These are phyloP conservation scores for Basipetospora sp. DNA, from an alignment of 2,329 filamentous ascomycete species.

Conservation along the genomic window DNA sequence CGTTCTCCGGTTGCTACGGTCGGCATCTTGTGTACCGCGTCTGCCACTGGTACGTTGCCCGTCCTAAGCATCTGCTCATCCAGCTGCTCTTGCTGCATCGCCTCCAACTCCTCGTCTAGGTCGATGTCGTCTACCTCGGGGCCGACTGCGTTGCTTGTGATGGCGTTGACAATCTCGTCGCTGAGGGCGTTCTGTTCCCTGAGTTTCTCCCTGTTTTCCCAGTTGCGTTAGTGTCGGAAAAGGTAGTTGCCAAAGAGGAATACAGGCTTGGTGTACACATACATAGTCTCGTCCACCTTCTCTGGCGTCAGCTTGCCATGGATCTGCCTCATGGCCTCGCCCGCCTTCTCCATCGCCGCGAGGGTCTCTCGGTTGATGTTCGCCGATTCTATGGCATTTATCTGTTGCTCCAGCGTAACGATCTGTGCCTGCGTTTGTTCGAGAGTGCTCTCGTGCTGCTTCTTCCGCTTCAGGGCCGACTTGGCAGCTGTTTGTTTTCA, in stretches of 20 bases:
- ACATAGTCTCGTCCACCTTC: conserved; percentile 92
- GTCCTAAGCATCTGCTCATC: conserved; percentile 90
- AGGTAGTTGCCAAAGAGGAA: too few species aligned
- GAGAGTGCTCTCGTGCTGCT: conserved; percentile 78
- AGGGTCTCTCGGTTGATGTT: conserved; percentile 98
- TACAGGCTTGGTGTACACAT: conserved; percentile 33
- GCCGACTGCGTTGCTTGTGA: conserved; percentile 54
- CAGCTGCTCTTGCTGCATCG: conserved; percentile 78
- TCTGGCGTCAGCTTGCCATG: conserved; percentile 82
- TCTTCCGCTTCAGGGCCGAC: conserved; percentile 82
- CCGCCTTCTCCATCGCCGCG: conserved; percentile 81
- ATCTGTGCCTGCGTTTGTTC: conserved; percentile 86
- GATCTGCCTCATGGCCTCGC: conserved; percentile 82
- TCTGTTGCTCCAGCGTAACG: conserved; percentile 82
- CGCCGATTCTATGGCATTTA: conserved; percentile 90
- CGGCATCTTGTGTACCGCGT: conserved; percentile 64
- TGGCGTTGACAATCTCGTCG: conserved; percentile 79
- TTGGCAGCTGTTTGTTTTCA: conserved; percentile 54
- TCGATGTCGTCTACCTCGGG: conserved; percentile 72
- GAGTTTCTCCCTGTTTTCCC: conserved; percentile 57
- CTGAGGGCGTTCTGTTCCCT: conserved; percentile 85
- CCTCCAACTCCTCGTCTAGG: conserved; percentile 70
- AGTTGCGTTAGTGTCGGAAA: too few species aligned
- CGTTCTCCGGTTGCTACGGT: conserved; percentile 58
- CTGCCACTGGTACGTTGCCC: conserved; percentile 66